Evolutionary conservation across 2,329 filamentous ascomycete genomes (phyloP).

Genomic region (Mollisiaceae sp.): DNA sequence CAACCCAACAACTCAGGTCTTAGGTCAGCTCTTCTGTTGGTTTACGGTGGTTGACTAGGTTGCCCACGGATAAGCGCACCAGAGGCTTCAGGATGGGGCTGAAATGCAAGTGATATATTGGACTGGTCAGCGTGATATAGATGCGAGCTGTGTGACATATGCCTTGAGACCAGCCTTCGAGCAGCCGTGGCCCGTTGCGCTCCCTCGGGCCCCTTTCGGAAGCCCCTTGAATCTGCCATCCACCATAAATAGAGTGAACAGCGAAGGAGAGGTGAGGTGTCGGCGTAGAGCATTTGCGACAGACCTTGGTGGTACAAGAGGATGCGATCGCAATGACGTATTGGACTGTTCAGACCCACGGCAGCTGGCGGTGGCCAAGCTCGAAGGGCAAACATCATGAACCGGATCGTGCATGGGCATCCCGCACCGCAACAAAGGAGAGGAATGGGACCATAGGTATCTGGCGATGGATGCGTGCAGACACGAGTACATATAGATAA

Average conservation of each 20-base stretch:
- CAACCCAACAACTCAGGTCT: conserved; percentile 19
- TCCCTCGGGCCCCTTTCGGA: neutral
- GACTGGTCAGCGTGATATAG: conserved; percentile 7
- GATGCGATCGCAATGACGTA: neutral
- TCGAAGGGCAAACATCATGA: conserved; percentile 5
- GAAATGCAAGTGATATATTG: conserved; percentile 16
- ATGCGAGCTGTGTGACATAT: conserved; percentile 4
- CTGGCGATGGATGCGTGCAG: conserved; percentile 6
- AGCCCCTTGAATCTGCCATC: conserved; percentile 11
- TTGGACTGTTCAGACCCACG: neutral
- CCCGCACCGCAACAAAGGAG: neutral
- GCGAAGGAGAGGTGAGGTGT: neutral
- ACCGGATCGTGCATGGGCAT: neutral
- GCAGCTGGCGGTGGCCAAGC: neutral
- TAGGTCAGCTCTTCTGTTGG: conserved; percentile 28
- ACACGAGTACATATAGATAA: neutral
- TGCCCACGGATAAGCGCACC: neutral
- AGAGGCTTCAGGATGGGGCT: conserved; percentile 19
- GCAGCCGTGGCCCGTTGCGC: neutral
- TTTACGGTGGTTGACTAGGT: neutral
- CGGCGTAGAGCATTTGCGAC: neutral
- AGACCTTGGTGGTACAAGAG: neutral
- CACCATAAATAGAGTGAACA: conserved; percentile 9
- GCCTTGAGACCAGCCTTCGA: conserved; percentile 7
- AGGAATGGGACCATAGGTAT: neutral